Evolutionary conservation across 768 basidiomycete species (phyloP).

Genomic region (Mycena sanguinolenta): DNA sequence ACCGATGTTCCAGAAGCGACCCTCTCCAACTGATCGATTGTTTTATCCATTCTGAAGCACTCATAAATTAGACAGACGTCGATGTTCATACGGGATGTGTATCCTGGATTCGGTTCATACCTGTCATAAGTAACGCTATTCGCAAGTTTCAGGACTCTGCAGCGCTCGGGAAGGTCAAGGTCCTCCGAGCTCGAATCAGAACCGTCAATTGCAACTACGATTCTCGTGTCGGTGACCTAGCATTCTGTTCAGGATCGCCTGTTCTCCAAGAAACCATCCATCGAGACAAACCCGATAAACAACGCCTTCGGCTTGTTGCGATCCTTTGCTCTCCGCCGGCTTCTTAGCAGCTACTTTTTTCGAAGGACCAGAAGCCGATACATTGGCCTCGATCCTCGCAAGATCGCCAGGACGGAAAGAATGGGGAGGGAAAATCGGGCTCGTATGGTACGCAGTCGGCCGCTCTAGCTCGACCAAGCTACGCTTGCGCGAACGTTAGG

Average conservation of each 20-base stretch:
- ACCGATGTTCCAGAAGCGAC: slow-evolving; percentile 44
- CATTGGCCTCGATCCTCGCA: slow-evolving; percentile 85
- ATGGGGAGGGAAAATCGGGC: slow-evolving; percentile 84
- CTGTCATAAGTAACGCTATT: slow-evolving; percentile 94
- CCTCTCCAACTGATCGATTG: slow-evolving; percentile 76
- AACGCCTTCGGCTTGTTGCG: slow-evolving; percentile 77
- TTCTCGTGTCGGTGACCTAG: slow-evolving; percentile 84
- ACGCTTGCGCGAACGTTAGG: slow-evolving; percentile 45
- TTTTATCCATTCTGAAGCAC: slow-evolving; percentile 83
- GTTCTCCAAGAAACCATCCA: neutral
- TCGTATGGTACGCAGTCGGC: slow-evolving; percentile 83
- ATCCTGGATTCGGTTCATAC: slow-evolving; percentile 50
- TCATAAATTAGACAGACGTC: slow-evolving; percentile 8
- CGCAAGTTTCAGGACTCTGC: slow-evolving; percentile 88
- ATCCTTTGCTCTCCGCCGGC: slow-evolving; percentile 53
- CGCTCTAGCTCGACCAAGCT: slow-evolving; percentile 91
- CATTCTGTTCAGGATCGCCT: neutral
- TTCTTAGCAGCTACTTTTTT: slow-evolving; percentile 64
- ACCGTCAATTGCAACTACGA: slow-evolving; percentile 83
- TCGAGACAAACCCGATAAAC: slow-evolving; percentile 77
- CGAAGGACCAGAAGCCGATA: slow-evolving; percentile 52
- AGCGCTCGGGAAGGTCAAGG: slow-evolving; percentile 86
- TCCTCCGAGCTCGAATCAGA: slow-evolving; percentile 72
- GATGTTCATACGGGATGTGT: too few relatives aligned
- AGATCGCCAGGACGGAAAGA: slow-evolving; percentile 92